phyloP scores from a whole-genome alignment of 75 land plant species.

The Azolla pinnata region DNA sequence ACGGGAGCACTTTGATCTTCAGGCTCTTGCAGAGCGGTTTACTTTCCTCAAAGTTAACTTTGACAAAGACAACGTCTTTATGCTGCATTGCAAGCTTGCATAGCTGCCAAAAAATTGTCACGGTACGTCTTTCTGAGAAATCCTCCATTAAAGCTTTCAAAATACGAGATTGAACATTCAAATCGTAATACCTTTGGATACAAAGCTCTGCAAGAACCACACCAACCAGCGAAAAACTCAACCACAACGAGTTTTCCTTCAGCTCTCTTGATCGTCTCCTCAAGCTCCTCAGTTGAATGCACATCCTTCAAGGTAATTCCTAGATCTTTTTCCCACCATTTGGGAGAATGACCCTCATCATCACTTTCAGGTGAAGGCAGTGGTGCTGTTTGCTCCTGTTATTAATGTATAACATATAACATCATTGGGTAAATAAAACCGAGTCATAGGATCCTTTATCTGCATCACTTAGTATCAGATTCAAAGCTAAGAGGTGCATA shows the following conservation, averaged over 20 bases:
- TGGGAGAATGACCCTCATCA: too few relatives aligned
- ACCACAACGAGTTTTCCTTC: constrained; percentile 28
- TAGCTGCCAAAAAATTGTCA: too few relatives aligned
- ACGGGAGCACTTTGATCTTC: constrained; percentile 26
- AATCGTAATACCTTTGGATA: constrained; percentile 21
- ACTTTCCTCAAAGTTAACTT: constrained; percentile 31
- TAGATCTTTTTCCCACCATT: constrained; percentile 35
- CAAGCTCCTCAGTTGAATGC: constrained; percentile 23
- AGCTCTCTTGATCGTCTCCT: constrained; percentile 17
- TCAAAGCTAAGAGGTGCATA: too few relatives aligned
- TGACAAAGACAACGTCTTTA: constrained; percentile 13
- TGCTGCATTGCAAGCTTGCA: constrained; percentile 22
- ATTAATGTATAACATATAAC: too few relatives aligned
- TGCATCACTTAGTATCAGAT: too few relatives aligned
- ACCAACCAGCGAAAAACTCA: constrained; percentile 32
- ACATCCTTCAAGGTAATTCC: constrained; percentile 15
- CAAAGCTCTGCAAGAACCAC: constrained; percentile 36
- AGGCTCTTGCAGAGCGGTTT: constrained; percentile 29
- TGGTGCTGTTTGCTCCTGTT: too few relatives aligned
- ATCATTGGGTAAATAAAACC: too few relatives aligned
- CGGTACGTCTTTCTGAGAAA: too few relatives aligned
- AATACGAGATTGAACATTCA: too few relatives aligned
- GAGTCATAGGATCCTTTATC: too few relatives aligned
- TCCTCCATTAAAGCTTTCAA: too few relatives aligned
- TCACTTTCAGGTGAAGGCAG: too few relatives aligned